Conservation (phyloP, 805 yeast genomes). For the Saccharomyces paradoxus region DNA sequence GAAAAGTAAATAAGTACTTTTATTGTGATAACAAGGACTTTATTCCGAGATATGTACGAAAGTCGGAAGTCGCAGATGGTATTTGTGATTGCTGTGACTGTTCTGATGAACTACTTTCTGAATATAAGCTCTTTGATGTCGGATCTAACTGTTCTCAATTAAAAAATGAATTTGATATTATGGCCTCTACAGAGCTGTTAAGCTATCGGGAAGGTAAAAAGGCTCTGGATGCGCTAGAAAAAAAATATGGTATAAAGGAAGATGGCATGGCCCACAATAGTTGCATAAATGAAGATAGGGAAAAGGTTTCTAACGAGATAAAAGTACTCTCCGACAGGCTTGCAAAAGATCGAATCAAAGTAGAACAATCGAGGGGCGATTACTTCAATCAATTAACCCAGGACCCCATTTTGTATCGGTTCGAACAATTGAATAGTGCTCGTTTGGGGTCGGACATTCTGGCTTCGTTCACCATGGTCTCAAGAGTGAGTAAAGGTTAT, state of each 20-base stretch:
- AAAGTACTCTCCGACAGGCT: constrained; percentile 5
- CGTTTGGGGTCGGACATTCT: constrained; percentile 8
- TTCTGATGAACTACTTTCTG: constrained; percentile 55
- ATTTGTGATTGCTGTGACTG: constrained; percentile 98
- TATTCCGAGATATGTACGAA: constrained; percentile 51
- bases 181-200: constrained; percentile 42
- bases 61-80: constrained; percentile 74
- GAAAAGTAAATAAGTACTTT: constrained; percentile 34
- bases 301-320: constrained; percentile 6
- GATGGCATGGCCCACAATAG: constrained; percentile 7
- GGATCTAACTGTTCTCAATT: constrained; percentile 23
- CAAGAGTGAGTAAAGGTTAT: constrained; percentile 15
- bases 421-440: constrained; percentile 13
- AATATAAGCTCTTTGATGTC: background rate
- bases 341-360: constrained; percentile 13
- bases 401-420: constrained; percentile 19
- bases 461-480: constrained; percentile 12
- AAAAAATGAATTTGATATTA: constrained; percentile 17
- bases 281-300: constrained; percentile 2
- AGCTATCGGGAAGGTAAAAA: constrained; percentile 44
- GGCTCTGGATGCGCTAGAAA: constrained; percentile 28
- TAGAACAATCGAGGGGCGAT: constrained; percentile 15
- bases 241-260: constrained; percentile 14
- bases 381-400: constrained; percentile 13
- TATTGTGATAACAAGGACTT: constrained; percentile 76